Percentiles rank a stretch among this genome's conserved stretches.
These are phyloP conservation scores for Peterozyma toletana DNA, from an alignment of 805 yeast genomes.

Conservation along the genomic window DNA sequence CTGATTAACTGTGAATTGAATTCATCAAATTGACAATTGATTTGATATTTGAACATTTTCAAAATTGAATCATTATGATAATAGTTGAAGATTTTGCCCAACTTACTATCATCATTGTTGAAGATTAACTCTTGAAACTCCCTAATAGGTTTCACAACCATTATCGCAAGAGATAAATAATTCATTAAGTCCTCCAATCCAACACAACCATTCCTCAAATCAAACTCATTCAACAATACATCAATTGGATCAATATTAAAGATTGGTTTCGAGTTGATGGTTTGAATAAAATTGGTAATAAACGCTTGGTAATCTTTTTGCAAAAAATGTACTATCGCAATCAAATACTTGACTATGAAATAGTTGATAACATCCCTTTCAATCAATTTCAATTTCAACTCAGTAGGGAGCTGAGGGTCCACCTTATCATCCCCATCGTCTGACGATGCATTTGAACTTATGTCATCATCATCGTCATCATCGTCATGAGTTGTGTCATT, in stretches of 20 bases:
- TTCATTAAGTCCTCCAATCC: slow-evolving; percentile 1
- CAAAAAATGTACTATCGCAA: slow-evolving; percentile 17
- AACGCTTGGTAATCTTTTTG: slow-evolving; percentile 16
- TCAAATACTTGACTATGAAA: slow-evolving; percentile 22
- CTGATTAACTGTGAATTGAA: background rate
- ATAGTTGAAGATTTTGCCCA: background rate
- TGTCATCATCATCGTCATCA: slow-evolving; percentile 1
- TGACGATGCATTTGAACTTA: background rate
- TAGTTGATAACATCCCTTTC: slow-evolving; percentile 16
- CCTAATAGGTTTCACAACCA: slow-evolving; percentile 4
- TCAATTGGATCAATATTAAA: background rate
- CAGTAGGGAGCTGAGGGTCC: background rate
- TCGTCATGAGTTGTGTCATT: background rate
- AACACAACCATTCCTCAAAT: background rate
- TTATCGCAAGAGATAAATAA: background rate
- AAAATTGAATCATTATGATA: background rate
- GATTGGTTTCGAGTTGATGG: slow-evolving; percentile 4
- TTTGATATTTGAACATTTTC: background rate
- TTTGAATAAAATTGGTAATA: slow-evolving; percentile 13
- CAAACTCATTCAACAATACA: background rate
- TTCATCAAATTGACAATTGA: slow-evolving; percentile 1
- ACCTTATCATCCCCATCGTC: background rate
- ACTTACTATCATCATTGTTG: background rate
- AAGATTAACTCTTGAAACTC: background rate
- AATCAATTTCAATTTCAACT: slow-evolving; percentile 3